Percentiles rank a stretch among this genome's conserved stretches.
Evolutionary conservation across 2,329 filamentous ascomycete species (phyloP).

Genomic region (Paecilomyces sp.): DNA sequence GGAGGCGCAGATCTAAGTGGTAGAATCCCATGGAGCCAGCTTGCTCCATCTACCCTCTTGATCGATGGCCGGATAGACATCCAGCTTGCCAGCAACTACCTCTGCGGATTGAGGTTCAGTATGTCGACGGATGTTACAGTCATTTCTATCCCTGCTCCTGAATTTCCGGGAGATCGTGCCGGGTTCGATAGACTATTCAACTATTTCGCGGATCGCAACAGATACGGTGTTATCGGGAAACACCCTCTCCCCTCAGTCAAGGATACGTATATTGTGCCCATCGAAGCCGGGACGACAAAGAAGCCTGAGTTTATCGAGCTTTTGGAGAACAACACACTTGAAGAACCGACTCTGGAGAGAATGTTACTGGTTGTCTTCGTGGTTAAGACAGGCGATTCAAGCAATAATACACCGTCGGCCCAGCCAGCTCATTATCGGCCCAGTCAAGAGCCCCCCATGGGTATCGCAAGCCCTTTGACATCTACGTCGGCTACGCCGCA

Average conservation of each 20-base stretch:
- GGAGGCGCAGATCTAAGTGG: constrained; percentile 72
- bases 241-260: constrained; percentile 68
- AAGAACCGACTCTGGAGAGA: constrained; percentile 62
- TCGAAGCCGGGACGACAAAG: constrained; percentile 59
- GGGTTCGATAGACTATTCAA: constrained; percentile 73
- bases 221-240: constrained; percentile 82
- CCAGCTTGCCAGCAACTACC: constrained; percentile 79
- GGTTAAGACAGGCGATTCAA: constrained; percentile 55
- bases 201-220: constrained; percentile 74
- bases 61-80: constrained; percentile 68
- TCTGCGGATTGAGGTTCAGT: constrained; percentile 79
- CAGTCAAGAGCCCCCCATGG: constrained; percentile 24
- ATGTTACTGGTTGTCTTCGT: constrained; percentile 81
- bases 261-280: constrained; percentile 85
- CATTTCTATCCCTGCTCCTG: constrained; percentile 60
- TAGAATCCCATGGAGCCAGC: constrained; percentile 62
- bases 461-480: constrained; percentile 27
- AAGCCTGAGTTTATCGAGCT: constrained; percentile 84
- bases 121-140: constrained; percentile 78
- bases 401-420: constrained; percentile 29
- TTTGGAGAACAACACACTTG: constrained; percentile 75
- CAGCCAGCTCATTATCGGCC: constrained; percentile 33
- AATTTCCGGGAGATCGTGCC: constrained; percentile 49
- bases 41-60: constrained; percentile 61
- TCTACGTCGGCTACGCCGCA: constrained; percentile 20